A percentile compares a stretch with the other conserved stretches of the same genome.
Evolutionary conservation across 495 filamentous ascomycete genomes (phyloP).

Genomic region (Stereocaulon alpinum): DNA sequence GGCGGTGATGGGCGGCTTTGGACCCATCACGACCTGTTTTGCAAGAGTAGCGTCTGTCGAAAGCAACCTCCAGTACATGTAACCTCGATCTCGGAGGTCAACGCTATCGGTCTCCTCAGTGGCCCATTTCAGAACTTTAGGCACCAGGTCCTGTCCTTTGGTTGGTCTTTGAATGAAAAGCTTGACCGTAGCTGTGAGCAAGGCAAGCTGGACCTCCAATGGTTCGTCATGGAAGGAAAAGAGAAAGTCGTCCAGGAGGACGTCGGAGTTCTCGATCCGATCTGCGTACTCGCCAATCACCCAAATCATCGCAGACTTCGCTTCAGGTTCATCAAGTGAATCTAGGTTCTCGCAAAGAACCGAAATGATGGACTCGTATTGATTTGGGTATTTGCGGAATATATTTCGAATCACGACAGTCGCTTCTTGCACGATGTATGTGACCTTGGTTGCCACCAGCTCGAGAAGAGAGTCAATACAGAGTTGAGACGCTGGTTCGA

Average conservation of each 20-base stretch:
- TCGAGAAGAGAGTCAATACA: slow-evolving; percentile 92
- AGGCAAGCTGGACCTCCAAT: slow-evolving; percentile 85
- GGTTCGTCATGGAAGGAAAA: slow-evolving; percentile 89
- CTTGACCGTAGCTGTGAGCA: slow-evolving; percentile 95
- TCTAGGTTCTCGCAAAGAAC: slow-evolving; percentile 94
- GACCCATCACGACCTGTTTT: slow-evolving; percentile 86
- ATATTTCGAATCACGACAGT: slow-evolving; percentile 99
- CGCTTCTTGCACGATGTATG: slow-evolving; percentile 99
- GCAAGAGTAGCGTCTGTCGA: slow-evolving; percentile 87
- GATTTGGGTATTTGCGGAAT: slow-evolving; percentile 97
- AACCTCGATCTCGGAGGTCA: slow-evolving; percentile 87
- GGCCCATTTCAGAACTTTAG: slow-evolving; percentile 95
- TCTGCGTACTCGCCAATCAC: slow-evolving; percentile 97
- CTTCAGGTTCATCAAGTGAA: slow-evolving; percentile 95
- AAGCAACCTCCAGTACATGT: slow-evolving; percentile 98
- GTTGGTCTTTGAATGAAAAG: slow-evolving; percentile 96
- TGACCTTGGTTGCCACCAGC: slow-evolving; percentile 93
- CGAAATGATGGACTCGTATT: slow-evolving; percentile 95
- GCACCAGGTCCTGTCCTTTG: slow-evolving; percentile 87
- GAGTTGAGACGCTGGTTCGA: slow-evolving; percentile 78
- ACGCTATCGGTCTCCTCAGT: slow-evolving; percentile 98
- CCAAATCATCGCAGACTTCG: slow-evolving; percentile 99
- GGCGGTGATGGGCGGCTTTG: slow-evolving; percentile 92
- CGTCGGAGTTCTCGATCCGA: slow-evolving; percentile 92
- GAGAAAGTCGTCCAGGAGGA: slow-evolving; percentile 87